phyloP scores from a whole-genome alignment of 768 basidiomycete genomes.

The Leccinum sublutescens region DNA sequence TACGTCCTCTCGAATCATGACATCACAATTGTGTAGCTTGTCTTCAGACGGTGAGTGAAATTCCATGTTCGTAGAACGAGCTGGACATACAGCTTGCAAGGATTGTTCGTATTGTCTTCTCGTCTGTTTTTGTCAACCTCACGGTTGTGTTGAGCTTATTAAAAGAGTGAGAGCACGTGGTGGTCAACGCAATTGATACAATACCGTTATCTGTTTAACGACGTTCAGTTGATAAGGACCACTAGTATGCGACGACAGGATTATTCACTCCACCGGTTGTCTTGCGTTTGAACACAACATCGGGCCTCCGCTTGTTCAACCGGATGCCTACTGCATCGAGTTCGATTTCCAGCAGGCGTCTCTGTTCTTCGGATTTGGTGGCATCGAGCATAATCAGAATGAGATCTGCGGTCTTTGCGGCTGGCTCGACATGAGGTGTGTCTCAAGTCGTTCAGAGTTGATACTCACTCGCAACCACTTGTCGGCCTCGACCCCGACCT shows the following conservation, averaged over 20 bases:
- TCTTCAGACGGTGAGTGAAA: conserved; percentile 42
- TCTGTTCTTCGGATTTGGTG: conserved; percentile 91
- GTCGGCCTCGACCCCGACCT: conserved; percentile 89
- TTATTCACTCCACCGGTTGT: conserved; percentile 83
- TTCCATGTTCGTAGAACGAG: background rate
- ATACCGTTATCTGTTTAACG: conserved; percentile 63
- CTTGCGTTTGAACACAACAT: conserved; percentile 93
- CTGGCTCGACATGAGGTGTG: conserved; percentile 32
- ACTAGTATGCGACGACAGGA: background rate
- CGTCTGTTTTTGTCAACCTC: conserved; percentile 91
- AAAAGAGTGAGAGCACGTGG: background rate
- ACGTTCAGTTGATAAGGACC: background rate
- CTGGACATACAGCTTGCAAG: conserved; percentile 72
- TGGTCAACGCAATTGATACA: background rate
- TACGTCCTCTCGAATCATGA: conserved; percentile 98
- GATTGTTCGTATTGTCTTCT: conserved; percentile 91
- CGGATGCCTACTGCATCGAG: conserved; percentile 96
- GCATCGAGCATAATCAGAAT: conserved; percentile 93
- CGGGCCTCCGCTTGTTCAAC: conserved; percentile 85
- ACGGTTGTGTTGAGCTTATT: conserved; percentile 82
- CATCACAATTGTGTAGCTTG: conserved; percentile 91
- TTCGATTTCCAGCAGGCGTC: conserved; percentile 83
- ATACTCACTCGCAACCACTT: conserved; percentile 83
- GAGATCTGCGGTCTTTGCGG: conserved; percentile 89
- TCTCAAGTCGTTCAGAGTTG: background rate